These are phyloP conservation scores for Suhomyces guaymorum DNA, from an alignment of 1,139 yeast species.

Conservation along the genomic window DNA sequence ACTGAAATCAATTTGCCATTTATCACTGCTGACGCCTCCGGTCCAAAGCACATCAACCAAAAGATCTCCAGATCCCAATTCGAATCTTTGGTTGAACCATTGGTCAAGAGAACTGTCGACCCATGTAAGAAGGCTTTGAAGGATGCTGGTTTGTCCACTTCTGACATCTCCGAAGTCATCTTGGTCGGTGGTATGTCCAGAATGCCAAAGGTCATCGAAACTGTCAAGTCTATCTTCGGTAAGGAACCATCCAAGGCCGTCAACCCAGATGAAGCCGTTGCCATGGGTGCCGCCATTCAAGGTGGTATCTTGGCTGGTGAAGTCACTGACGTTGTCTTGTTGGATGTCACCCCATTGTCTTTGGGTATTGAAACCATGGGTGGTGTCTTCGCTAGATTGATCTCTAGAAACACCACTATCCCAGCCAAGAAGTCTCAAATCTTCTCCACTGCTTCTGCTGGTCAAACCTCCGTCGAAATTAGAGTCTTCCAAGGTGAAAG, in stretches of 20 bases:
- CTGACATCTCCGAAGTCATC: slow-evolving; percentile 91
- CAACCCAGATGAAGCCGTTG: slow-evolving; percentile 99
- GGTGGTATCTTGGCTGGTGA: slow-evolving; percentile 99
- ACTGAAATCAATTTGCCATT: slow-evolving; percentile 97
- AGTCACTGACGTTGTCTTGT: slow-evolving; percentile 89
- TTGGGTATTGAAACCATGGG: slow-evolving; percentile 98
- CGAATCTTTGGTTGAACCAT: slow-evolving; percentile 86
- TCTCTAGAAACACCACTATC: slow-evolving; percentile 96
- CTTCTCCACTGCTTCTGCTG: slow-evolving; percentile 98
- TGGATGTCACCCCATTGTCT: slow-evolving; percentile 97
- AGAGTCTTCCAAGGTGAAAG: slow-evolving; percentile 99
- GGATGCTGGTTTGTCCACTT: slow-evolving; percentile 86
- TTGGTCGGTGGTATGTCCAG: slow-evolving; percentile 99
- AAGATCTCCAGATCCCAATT: slow-evolving; percentile 91
- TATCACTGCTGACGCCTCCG: slow-evolving; percentile 93
- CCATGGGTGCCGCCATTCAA: slow-evolving; percentile 99
- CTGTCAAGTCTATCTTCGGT: slow-evolving; percentile 90
- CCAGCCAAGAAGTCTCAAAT: slow-evolving; percentile 97
- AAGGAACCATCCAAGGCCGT: slow-evolving; percentile 98
- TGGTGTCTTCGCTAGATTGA: slow-evolving; percentile 97
- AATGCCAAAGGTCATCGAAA: slow-evolving; percentile 99
- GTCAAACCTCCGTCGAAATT: slow-evolving; percentile 98
- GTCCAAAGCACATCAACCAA: slow-evolving; percentile 98
- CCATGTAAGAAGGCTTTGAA: slow-evolving; percentile 98
- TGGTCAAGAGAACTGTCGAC: slow-evolving; percentile 89